phyloP scores from a whole-genome alignment of 2,329 filamentous ascomycete species.

The Verticillium longisporum region DNA sequence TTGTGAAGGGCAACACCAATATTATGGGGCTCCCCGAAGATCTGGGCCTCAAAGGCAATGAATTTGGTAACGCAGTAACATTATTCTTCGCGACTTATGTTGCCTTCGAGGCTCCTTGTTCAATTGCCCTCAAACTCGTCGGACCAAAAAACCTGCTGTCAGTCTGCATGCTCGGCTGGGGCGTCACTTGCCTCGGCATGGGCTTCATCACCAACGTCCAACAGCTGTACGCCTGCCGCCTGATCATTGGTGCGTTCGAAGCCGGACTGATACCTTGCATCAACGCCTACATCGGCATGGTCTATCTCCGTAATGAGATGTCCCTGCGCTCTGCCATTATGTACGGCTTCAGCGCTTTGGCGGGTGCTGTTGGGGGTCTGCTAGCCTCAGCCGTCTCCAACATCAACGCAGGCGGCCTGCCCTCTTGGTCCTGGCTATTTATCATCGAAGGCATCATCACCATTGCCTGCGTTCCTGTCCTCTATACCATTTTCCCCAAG shows the following conservation, averaged over 20 bases:
- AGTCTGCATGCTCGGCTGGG: constrained; percentile 31
- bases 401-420: constrained; percentile 38
- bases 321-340: constrained; percentile 25
- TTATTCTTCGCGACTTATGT: constrained; percentile 47
- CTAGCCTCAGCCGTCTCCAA: constrained; percentile 40
- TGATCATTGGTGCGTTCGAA: constrained; percentile 40
- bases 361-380: constrained; percentile 31
- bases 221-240: constrained; percentile 35
- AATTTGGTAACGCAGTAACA: constrained; percentile 32
- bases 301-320: constrained; percentile 28
- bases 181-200: constrained; percentile 37
- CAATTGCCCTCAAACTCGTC: constrained; percentile 23
- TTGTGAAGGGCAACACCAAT: constrained; percentile 33
- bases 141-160: constrained; percentile 23
- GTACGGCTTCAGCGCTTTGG: constrained; percentile 43
- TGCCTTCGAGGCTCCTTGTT: constrained; percentile 28
- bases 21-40: constrained; percentile 37
- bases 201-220: constrained; percentile 35
- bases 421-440: constrained; percentile 44
- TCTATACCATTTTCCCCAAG: constrained; percentile 40
- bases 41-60: constrained; percentile 28
- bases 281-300: constrained; percentile 26
- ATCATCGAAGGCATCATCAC: constrained; percentile 43
- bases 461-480: constrained; percentile 29
- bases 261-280: constrained; percentile 42